Evolutionary conservation across 352 stramenopile species (phyloP), one percentile per base, ranked within the genome.

Genomic region (Phytophthora vignae): DNA sequence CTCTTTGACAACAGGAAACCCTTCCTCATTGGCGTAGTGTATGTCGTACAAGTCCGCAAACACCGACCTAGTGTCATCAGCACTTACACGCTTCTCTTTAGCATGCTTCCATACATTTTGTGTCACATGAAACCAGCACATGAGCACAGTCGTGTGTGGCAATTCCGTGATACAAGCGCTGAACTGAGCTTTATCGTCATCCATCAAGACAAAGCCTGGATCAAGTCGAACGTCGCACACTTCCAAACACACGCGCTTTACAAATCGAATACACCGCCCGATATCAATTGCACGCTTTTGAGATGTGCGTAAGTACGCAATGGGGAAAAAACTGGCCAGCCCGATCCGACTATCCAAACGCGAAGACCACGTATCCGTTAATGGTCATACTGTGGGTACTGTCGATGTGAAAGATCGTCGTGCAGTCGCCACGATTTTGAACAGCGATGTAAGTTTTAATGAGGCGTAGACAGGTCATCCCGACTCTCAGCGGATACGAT

Each of bases 351-450:
- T 54, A 44, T n/a, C 21, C 48, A 52, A 67, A 54, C 1, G 33
- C 60, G 21, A 60, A 67, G 42, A 67, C 29, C 0, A 42, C 1
- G 19, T 36, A 67, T 3, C 49, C 17, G 8, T 67, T 60, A 8
- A 60, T 67, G 14, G 25, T 25, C 60, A 60, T 67, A 15, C 21
- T 46, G 15, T 67, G 48, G 0, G 49, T 67, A 33, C 21, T 67
- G 10, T 67, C 60, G 3, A 67, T 31, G 48, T 66, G 48, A 9
- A 66, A 9, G 9, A 57, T 59, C 14, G 48, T 54, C 21, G 46
- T 53, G 22, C 60, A 31, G 5, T 67, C 48, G 7, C 5, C 0
- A 7, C 12, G 21, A 17, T 7, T 54, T 22, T 66, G 33, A 14
- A 59, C 29, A 2, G 19, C 19, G 11, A 42, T 25, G 29, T 59